These are phyloP conservation scores for Chlamydomonas eustigma DNA, from an alignment of 139 green algal genomes.

Conservation along the genomic window DNA sequence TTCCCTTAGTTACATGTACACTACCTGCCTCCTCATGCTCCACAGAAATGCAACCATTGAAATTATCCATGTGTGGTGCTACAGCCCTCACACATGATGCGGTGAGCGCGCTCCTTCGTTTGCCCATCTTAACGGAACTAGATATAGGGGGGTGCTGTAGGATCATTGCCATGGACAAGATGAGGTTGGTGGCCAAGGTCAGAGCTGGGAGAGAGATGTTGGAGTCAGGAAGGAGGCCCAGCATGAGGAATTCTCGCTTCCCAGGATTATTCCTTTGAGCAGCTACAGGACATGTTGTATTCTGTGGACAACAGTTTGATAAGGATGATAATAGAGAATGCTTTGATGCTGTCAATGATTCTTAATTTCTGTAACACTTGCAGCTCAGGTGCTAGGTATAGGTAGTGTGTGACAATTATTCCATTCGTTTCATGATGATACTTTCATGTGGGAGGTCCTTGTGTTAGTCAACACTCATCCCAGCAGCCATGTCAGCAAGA, in stretches of 20 bases:
- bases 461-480: too few species aligned
- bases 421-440: too few species aligned
- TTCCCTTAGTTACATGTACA: too few species aligned
- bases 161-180: conserved; percentile 71
- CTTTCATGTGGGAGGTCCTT: too few species aligned
- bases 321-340: too few species aligned
- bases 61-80: conserved; percentile 65
- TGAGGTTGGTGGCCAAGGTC: conserved; percentile 70
- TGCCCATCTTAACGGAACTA: conserved; percentile 65
- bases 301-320: too few species aligned
- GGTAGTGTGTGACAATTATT: too few species aligned
- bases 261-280: conserved; percentile 37
- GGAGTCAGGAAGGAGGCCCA: conserved; percentile 24
- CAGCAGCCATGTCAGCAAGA: too few species aligned
- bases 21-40: neutral
- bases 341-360: too few species aligned
- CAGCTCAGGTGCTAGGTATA: too few species aligned
- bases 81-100: conserved; percentile 64
- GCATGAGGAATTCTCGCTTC: conserved; percentile 31
- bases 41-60: conserved; percentile 47
- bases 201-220: conserved; percentile 39
- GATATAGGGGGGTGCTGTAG: conserved; percentile 60
- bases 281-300: too few species aligned
- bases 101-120: conserved; percentile 62
- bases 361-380: too few species aligned